These are phyloP conservation scores for Auriscalpium microsporum DNA, from an alignment of 768 basidiomycete species.

Conservation along the genomic window DNA sequence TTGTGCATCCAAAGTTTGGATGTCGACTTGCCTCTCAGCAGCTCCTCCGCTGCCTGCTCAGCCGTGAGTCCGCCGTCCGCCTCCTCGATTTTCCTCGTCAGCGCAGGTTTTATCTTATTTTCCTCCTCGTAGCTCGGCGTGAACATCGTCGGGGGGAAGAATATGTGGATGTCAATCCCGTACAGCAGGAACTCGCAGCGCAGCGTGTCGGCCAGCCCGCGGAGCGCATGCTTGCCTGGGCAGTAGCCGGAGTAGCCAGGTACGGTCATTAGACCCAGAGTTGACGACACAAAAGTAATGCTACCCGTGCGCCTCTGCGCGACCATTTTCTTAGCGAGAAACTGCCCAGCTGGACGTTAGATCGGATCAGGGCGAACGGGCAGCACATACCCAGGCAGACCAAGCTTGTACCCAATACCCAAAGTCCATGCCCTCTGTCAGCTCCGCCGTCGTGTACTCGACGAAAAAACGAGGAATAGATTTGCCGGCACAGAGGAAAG, in stretches of 20 bases:
- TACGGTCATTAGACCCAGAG: slow-evolving; percentile 64
- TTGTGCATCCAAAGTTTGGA: background rate
- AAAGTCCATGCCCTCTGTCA: slow-evolving; percentile 44
- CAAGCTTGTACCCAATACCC: slow-evolving; percentile 49
- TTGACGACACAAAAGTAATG: slow-evolving; percentile 67
- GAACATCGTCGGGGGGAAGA: slow-evolving; percentile 74
- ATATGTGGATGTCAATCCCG: slow-evolving; percentile 67
- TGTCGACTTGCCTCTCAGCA: background rate
- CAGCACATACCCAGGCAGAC: slow-evolving; percentile 36
- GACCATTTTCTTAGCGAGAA: slow-evolving; percentile 58
- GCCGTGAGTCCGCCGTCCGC: slow-evolving; percentile 30
- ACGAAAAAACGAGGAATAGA: slow-evolving; percentile 65
- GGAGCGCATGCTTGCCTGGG: slow-evolving; percentile 75
- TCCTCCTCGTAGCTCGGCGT: slow-evolving; percentile 69
- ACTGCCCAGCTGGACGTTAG: slow-evolving; percentile 31
- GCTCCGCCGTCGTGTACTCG: slow-evolving; percentile 50
- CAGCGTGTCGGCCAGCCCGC: slow-evolving; percentile 78
- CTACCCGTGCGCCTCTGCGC: slow-evolving; percentile 48
- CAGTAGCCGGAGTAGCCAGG: slow-evolving; percentile 72
- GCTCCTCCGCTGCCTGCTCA: background rate
- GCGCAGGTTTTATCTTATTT: slow-evolving; percentile 62
- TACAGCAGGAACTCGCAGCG: slow-evolving; percentile 73
- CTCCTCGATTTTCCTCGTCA: slow-evolving; percentile 70
- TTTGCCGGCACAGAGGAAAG: slow-evolving; percentile 73
- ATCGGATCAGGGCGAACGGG: background rate